Base-by-base conservation (phyloP, 1,284 basidiomycete genomes). In the Cystobasidium slooffiae region DNA sequence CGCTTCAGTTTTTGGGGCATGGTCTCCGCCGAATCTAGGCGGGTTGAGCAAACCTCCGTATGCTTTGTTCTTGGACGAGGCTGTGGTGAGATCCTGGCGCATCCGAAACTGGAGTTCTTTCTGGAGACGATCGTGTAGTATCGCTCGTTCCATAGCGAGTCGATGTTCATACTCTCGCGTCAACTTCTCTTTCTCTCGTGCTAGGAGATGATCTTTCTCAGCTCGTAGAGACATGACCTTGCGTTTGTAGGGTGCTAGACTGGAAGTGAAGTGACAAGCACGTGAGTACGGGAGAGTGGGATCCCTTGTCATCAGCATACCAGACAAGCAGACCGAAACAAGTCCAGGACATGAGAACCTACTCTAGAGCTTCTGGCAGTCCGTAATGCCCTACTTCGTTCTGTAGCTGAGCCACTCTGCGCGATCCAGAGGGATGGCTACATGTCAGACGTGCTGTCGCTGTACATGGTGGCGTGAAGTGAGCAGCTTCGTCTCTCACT, bases 51-150 rank as follows among this genome's bases (percentile, higher is more conserved):
- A 31, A 0, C 56, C 56, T 37, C 49, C 69, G 18, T 62, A 59
- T 20, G 47, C 37, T 6, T 37, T 43, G n/a, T 66, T 24, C 24
- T 66, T 66, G 46, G 20, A 47, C 1, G 55, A 49, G n/a, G 10
- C 24, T 20, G 46, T 62, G 24, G 49, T 46, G 46, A 56, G 22
- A 31, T 72, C 59, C 14, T 39, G 47, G 22, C 44, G 59, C 61
- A 22, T 63, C 31, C 70, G 31, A 31, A 58, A 43, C n/a, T 55
- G 31, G 14, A 73, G n/a, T 31, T 73, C 70, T 22, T 63, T 47
- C 39, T 55, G 52, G 5, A 65, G 58, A 46, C 63, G 70, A 24
- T 22, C 58, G 20, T 73, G 70, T 39, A 73, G 61, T 37, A 53
- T 22, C 20, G 44, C 31, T 10, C 62, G 47, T n/a, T 73, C 70